phyloP scores from a whole-genome alignment of 2,329 filamentous ascomycete species.

The Aspergillus intermedius region DNA sequence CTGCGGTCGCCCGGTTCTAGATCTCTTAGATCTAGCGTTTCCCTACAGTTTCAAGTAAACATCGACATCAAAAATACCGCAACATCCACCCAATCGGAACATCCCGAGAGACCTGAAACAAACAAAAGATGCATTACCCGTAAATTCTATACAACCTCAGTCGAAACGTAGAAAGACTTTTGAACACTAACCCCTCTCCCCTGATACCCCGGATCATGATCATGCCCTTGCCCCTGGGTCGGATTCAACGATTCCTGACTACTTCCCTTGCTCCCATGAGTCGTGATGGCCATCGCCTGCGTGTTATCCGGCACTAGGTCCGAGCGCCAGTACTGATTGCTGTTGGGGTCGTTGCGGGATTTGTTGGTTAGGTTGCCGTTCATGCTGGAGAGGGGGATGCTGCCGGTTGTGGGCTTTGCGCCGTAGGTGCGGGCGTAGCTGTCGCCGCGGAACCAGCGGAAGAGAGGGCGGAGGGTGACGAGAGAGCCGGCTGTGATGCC shows the following conservation, averaged over 20 bases:
- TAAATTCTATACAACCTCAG: conserved; percentile 13
- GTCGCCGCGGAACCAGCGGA: conserved; percentile 33
- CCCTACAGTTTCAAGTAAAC: no score
- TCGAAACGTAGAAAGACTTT: conserved; percentile 28
- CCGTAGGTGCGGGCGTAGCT: conserved; percentile 19
- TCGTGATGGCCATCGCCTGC: conserved; percentile 22
- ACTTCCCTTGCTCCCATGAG: conserved; percentile 21
- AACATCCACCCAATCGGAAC: no score
- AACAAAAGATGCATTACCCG: not conserved
- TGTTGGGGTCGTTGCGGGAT: conserved; percentile 11
- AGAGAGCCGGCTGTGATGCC: conserved; percentile 44
- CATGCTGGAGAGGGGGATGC: conserved; percentile 26
- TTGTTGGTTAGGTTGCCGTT: conserved; percentile 12
- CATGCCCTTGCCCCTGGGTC: conserved; percentile 13
- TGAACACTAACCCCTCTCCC: conserved; percentile 26
- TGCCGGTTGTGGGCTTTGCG: conserved; percentile 18
- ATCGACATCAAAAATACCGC: no score
- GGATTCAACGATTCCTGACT: conserved; percentile 31
- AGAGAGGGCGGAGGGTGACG: conserved; percentile 45
- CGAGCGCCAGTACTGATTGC: conserved; percentile 26
- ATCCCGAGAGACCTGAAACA: no score
- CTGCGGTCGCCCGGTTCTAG: not conserved
- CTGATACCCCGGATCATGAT: not conserved
- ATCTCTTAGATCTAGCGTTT: not conserved
- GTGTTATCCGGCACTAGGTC: conserved; percentile 22